A percentile compares a stretch with the other conserved stretches of the same genome.
Conservation (phyloP, 2,329 filamentous ascomycete genomes). For the Endoconidiophora polonica region DNA sequence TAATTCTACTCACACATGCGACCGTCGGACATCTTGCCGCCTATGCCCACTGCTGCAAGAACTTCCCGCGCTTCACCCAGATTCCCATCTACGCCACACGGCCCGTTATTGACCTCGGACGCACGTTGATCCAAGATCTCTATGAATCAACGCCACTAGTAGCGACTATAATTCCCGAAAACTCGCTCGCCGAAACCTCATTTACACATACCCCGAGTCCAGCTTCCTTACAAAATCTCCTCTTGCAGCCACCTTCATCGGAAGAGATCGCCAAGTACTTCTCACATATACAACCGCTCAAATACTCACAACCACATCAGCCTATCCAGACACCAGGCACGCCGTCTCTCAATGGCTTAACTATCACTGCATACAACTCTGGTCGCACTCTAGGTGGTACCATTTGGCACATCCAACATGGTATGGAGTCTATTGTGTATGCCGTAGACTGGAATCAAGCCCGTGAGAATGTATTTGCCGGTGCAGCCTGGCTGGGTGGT, state of each 20-base stretch:
- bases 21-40: conserved; percentile 83
- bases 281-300: conserved; percentile 73
- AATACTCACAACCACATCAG: conserved; percentile 93
- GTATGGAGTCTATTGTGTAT: conserved; percentile 91
- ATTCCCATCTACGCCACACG: conserved; percentile 90
- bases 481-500: conserved; percentile 83
- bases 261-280: conserved; percentile 92
- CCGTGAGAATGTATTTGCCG: conserved; percentile 85
- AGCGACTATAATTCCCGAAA: conserved; percentile 61
- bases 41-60: conserved; percentile 92
- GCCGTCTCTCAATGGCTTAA: conserved; percentile 75
- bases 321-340: conserved; percentile 76
- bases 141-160: conserved; percentile 83
- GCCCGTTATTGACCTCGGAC: conserved; percentile 82
- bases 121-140: conserved; percentile 78
- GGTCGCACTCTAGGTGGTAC: conserved; percentile 92
- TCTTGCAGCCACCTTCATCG: conserved; percentile 53
- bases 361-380: conserved; percentile 90
- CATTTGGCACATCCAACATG: conserved; percentile 97
- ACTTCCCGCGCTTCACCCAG: conserved; percentile 78
- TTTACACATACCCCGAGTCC: conserved; percentile 15
- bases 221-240: conserved; percentile 31
- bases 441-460: conserved; percentile 97
- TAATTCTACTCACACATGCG: conserved; percentile 88
- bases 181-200: conserved; percentile 42